These are phyloP conservation scores for Paecilomyces sp. DNA, from an alignment of 2,329 filamentous ascomycete species.

Conservation along the genomic window DNA sequence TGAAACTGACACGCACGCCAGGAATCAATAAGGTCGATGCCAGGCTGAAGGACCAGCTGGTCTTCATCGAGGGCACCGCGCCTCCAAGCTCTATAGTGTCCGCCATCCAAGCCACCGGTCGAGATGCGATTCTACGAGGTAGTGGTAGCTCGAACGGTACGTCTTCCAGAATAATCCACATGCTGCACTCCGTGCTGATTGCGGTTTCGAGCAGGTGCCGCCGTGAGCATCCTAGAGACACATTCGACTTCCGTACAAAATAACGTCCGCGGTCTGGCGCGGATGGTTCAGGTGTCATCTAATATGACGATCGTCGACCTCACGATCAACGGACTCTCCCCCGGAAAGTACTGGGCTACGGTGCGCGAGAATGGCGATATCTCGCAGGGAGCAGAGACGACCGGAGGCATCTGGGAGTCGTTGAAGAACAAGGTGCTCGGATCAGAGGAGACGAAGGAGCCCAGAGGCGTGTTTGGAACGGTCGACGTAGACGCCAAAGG, in stretches of 20 bases:
- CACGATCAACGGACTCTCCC: slow-evolving; percentile 71
- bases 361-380: slow-evolving; percentile 85
- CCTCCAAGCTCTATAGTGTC: slow-evolving; percentile 83
- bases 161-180: slow-evolving; percentile 8
- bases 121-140: slow-evolving; percentile 89
- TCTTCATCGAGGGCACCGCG: slow-evolving; percentile 80
- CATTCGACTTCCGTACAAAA: slow-evolving; percentile 54
- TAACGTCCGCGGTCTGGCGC: slow-evolving; percentile 75
- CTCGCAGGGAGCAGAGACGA: slow-evolving; percentile 71
- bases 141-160: slow-evolving; percentile 76
- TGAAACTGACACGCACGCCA: slow-evolving; percentile 20
- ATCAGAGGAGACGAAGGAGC: slow-evolving; percentile 25
- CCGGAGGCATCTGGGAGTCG: slow-evolving; percentile 72
- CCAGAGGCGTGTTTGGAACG: slow-evolving; percentile 62
- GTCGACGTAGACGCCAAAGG: slow-evolving; percentile 71
- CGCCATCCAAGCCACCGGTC: slow-evolving; percentile 81
- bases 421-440: slow-evolving; percentile 36
- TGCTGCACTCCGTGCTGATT: slow-evolving; percentile 5
- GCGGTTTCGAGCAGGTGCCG: slow-evolving; percentile 17
- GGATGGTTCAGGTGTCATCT: slow-evolving; percentile 85
- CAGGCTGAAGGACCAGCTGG: slow-evolving; percentile 72
- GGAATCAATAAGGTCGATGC: slow-evolving; percentile 79
- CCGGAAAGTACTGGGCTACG: slow-evolving; percentile 76
- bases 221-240: slow-evolving; percentile 94
- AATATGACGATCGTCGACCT: slow-evolving; percentile 78